Evolutionary conservation across 106 monocot species (phyloP), one percentile per base, ranked within the genome.

Genomic region (Ottelia alismoides): DNA sequence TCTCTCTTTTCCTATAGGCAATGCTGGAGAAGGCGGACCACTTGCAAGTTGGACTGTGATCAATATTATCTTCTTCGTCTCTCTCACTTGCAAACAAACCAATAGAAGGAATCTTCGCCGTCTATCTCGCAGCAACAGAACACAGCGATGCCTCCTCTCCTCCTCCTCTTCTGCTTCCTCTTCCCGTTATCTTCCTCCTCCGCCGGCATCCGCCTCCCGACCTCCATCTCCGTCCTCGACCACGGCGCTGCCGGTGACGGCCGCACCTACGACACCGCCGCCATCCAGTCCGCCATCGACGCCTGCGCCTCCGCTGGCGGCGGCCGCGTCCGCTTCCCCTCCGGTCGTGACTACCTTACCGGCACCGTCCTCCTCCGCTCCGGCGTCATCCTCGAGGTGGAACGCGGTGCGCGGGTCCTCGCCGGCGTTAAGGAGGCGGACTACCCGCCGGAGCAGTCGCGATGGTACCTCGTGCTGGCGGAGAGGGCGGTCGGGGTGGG

Each of bases 381-480:
- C n/a, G 60, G 67, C 16, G 90, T 98, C 20, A 59, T 70, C 11
- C 64, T 89, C 5, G 74, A 81, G 27, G 68, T 96, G 27, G 78
- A 82, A 54, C 51, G 47, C 21, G 85, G 90, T 22, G 85, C 85
- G 28, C 32, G 63, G 65, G 54, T 98, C 0, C 59, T 98, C n/a
- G 98, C 82, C 1, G 98, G 98, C 19, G 61, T 70, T 20, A 48
- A 67, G 72, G 52, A 77, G 65, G 65, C n/a, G 49, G 98, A 98
- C 58, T 98, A 98, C 62, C 85, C 85, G 19, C 3, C 22, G 58
- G 82, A 85, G 40, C 56, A 59, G 28, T 16, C 25, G 18, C 29
- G 81, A 51, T 98, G 89, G 96, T 98, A 98, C 71, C 76, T 98
- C 24, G 76, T 98, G 48, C 67, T 98, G 53, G 89, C 96, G 82